A percentile compares a stretch with the other conserved stretches of the same genome.
Conservation (phyloP, 805 yeast species). For the Cyberlindnera euphorbiiphila region DNA sequence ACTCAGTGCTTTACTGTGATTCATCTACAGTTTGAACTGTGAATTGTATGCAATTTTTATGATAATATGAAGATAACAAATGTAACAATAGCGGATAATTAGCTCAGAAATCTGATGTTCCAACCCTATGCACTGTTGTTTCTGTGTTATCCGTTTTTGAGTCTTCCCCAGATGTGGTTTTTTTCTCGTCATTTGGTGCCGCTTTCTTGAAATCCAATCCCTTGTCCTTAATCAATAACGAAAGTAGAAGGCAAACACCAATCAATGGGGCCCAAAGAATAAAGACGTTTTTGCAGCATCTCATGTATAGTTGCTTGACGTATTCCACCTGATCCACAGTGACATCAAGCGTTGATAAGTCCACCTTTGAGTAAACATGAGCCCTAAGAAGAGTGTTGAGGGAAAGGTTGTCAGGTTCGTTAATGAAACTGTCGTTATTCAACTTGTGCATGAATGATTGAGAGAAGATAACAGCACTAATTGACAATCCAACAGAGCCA, state of each 20-base stretch:
- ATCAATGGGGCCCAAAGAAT: conserved; percentile 22
- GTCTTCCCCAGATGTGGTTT: no score
- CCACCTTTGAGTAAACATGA: conserved; percentile 21
- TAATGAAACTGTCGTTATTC: conserved; percentile 15
- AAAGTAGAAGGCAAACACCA: conserved; percentile 14
- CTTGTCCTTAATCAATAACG: conserved; percentile 18
- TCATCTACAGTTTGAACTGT: no score
- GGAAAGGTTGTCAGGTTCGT: conserved; percentile 9
- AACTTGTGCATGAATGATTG: conserved; percentile 11
- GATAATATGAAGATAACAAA: no score
- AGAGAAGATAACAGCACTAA: conserved; percentile 28
- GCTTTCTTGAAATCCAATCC: conserved; percentile 15
- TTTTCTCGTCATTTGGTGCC: neutral
- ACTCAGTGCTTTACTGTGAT: conserved; percentile 5
- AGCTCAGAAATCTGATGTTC: no score
- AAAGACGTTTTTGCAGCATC: conserved; percentile 16
- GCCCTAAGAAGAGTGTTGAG: conserved; percentile 12
- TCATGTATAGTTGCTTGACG: conserved; percentile 19
- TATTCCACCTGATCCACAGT: conserved; percentile 11
- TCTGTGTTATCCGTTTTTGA: conserved; percentile 1
- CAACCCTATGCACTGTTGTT: neutral
- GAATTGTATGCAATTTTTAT: no score
- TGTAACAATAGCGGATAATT: no score
- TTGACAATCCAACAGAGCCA: conserved; percentile 57
- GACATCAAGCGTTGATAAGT: conserved; percentile 7